phyloP scores from a whole-genome alignment of 306 rosid genomes.

The Casuarina cunninghamiana region DNA sequence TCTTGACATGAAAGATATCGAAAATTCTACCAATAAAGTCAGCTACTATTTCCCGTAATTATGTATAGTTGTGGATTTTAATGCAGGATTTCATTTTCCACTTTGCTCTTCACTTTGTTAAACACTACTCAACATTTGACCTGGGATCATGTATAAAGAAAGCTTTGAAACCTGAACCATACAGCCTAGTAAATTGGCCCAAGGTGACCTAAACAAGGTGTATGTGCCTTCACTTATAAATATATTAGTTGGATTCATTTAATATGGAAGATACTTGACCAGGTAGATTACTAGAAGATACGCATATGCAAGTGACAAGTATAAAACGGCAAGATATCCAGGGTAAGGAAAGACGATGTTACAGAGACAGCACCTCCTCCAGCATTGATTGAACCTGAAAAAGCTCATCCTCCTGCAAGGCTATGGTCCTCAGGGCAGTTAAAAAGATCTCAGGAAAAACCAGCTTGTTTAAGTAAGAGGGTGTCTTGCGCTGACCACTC shows the following conservation, averaged over 20 bases:
- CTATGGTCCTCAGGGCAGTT: slow-evolving; percentile 78
- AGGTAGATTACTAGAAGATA: background rate
- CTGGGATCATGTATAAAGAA: background rate
- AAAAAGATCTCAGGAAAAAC: slow-evolving; percentile 84
- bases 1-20: too few relatives aligned
- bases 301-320: background rate
- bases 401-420: slow-evolving; percentile 79
- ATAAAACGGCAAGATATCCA: background rate
- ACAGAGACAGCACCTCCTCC: slow-evolving; percentile 65
- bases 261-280: background rate
- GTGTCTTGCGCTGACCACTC: slow-evolving; percentile 87
- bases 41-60: too few relatives aligned
- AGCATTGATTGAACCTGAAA: slow-evolving; percentile 77
- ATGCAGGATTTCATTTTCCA: background rate
- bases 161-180: background rate
- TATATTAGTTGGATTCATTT: background rate
- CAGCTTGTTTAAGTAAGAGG: slow-evolving; percentile 69
- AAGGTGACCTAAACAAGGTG: background rate
- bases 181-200: background rate
- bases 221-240: background rate
- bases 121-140: background rate
- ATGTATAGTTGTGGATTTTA: too few relatives aligned
- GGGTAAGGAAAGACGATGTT: slow-evolving; percentile 5
- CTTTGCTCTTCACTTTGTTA: background rate
- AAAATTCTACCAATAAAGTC: too few relatives aligned